Conservation (phyloP, 2,329 filamentous ascomycete species). For the Endothia cerciana region DNA sequence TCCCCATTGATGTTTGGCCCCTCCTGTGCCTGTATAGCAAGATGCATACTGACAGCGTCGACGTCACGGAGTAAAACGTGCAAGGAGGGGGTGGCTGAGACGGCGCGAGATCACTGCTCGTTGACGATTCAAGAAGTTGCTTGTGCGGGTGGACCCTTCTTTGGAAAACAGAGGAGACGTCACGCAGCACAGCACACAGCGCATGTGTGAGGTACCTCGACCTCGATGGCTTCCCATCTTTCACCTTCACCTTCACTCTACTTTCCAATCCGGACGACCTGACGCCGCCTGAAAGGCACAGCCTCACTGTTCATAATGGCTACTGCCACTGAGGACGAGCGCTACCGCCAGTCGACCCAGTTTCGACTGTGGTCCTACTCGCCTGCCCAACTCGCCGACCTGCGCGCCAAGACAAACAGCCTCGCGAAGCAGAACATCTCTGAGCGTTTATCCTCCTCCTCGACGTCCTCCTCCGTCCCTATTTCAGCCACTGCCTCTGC, state of each 20-base stretch:
- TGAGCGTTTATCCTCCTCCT: conserved; percentile 56
- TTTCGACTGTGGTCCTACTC: conserved; percentile 94
- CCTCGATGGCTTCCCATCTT: neutral
- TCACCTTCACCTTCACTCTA: neutral
- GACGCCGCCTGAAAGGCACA: neutral
- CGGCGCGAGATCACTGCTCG: too few relatives aligned
- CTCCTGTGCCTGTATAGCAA: too few relatives aligned
- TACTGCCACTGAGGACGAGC: conserved; percentile 80
- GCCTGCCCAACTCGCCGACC: conserved; percentile 67
- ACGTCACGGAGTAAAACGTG: too few relatives aligned
- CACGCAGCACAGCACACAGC: too few relatives aligned
- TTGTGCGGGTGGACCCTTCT: too few relatives aligned
- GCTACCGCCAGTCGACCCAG: conserved; percentile 89
- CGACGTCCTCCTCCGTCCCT: conserved; percentile 41
- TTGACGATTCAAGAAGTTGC: too few relatives aligned
- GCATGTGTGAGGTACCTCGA: neutral
- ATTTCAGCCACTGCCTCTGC: conserved; percentile 39
- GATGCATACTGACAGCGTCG: too few relatives aligned
- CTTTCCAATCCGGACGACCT: neutral
- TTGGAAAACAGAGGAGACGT: too few relatives aligned
- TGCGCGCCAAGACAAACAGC: conserved; percentile 78
- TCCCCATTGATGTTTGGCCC: too few relatives aligned
- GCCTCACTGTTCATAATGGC: conserved; percentile 53
- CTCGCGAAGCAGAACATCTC: conserved; percentile 69
- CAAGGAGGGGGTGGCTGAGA: too few relatives aligned